Base-by-base conservation (phyloP, 2,329 filamentous ascomycete species). In the Hymenoscyphus scutula region DNA sequence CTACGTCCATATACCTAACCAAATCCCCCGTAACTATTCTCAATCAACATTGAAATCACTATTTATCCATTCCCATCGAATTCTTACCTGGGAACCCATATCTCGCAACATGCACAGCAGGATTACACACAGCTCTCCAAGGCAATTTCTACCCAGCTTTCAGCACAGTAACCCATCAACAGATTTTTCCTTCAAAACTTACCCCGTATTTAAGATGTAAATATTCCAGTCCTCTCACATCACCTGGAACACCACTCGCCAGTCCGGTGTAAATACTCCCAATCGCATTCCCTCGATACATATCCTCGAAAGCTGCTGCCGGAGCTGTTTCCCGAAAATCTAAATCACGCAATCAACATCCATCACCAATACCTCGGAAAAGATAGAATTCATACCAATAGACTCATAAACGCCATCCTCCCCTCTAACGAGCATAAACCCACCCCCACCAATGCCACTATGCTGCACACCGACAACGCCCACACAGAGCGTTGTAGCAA, bases 311-410 rank as follows among this genome's bases (percentile, higher is more conserved):
- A 0, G 92, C 90, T 0, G 91, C 90, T 0, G 88, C 89, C 0
- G 94, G 94, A 0, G 94, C 94, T 0, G 89, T 86, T 75, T 98
- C 94, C 55, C 94, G 83, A 73, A 96, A 98, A 76, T 98, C 94
- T 73, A 27, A 38, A 15, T 57, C 32, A 34, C 32, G 32, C 34
- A 37, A 37, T 37, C 34, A 37, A 37, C 19, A 19, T 7, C 29
- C 17, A 45, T 66, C 56, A 67, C 45, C 29, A 32, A 41, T 37
- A 30, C 17, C 53, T 25, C 37, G n/a, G 4, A 38, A 25, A 6
- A 34, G 32, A 34, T 10, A 34, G 6, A 17, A 17, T 17, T 5
- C 64, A 5, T 59, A 72, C 71, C 71, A 68, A 98, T 87, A 63
- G 88, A 88, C 72, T 96, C 92, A 73, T 93, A 96, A 19, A 80